Percentiles rank a stretch among this genome's conserved stretches.
Evolutionary conservation across 441 rosid genomes (phyloP).

Genomic region (Croton laevigatus): DNA sequence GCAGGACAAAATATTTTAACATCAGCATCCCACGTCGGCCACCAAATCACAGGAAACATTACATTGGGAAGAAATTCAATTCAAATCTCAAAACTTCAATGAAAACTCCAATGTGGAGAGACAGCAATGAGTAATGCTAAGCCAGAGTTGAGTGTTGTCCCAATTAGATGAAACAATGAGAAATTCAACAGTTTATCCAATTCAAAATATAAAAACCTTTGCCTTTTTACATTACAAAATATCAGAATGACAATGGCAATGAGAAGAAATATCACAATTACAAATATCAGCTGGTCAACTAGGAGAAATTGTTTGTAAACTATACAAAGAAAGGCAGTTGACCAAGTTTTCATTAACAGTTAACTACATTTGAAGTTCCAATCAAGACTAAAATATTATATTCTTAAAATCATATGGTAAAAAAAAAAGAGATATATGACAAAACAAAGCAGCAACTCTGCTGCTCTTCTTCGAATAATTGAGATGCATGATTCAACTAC

Average conservation of each 20-base stretch:
- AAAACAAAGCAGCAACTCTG: background rate
- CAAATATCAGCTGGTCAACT: too few species aligned
- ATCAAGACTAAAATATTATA: background rate
- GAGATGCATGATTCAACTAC: background rate
- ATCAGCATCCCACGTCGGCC: conserved; percentile 21
- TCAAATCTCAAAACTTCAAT: background rate
- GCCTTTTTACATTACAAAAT: too few species aligned
- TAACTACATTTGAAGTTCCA: background rate
- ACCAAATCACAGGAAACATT: conserved; percentile 17
- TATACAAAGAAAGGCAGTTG: background rate
- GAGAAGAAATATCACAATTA: too few species aligned
- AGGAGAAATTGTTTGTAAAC: background rate
- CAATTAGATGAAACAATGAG: background rate
- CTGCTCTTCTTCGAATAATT: background rate
- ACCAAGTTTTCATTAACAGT: background rate
- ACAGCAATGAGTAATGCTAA: background rate
- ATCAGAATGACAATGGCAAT: too few species aligned
- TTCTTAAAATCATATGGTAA: background rate
- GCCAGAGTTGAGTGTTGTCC: background rate
- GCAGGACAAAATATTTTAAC: conserved; percentile 30
- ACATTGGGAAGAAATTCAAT: background rate
- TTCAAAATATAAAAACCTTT: too few species aligned
- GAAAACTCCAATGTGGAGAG: background rate
- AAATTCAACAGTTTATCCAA: too few species aligned
- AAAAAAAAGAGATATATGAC: background rate